Conservation (phyloP, 2,329 filamentous ascomycete species). For the Drechmeria coniospora region DNA sequence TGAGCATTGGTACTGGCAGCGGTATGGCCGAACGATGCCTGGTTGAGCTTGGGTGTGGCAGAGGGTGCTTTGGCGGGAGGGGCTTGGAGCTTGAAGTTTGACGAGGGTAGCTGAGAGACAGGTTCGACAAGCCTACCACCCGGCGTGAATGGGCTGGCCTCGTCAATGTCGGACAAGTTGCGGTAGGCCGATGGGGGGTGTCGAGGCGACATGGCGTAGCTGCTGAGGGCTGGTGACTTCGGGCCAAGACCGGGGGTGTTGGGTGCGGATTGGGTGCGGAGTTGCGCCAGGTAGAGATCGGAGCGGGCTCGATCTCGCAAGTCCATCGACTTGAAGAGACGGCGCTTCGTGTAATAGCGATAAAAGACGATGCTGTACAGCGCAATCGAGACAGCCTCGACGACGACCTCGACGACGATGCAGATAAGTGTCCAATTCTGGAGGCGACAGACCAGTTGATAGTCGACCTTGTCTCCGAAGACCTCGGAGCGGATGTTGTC, state of each 20-base stretch:
- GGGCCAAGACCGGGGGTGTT: constrained; percentile 72
- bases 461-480: constrained; percentile 70
- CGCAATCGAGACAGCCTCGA: constrained; percentile 79
- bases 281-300: constrained; percentile 83
- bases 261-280: constrained; percentile 73
- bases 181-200: constrained; percentile 43
- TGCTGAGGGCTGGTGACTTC: constrained; percentile 27
- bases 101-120: constrained; percentile 42
- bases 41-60: constrained; percentile 55
- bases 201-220: constrained; percentile 41
- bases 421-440: constrained; percentile 92
- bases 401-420: constrained; percentile 89
- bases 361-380: constrained; percentile 95
- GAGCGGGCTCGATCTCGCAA: constrained; percentile 84
- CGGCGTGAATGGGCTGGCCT: constrained; percentile 34
- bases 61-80: constrained; percentile 66
- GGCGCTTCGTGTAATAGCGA: constrained; percentile 92
- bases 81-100: constrained; percentile 72
- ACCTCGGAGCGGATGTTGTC: constrained; percentile 68
- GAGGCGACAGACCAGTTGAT: constrained; percentile 80
- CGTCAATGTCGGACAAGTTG: constrained; percentile 29
- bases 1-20: constrained; percentile 6
- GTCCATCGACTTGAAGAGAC: constrained; percentile 93
- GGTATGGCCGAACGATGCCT: constrained; percentile 45
- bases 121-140: constrained; percentile 44